Percentiles rank a stretch among this genome's conserved stretches.
phyloP scores from a whole-genome alignment of 1,284 basidiomycete genomes.

The Tranzscheliella williamsii region DNA sequence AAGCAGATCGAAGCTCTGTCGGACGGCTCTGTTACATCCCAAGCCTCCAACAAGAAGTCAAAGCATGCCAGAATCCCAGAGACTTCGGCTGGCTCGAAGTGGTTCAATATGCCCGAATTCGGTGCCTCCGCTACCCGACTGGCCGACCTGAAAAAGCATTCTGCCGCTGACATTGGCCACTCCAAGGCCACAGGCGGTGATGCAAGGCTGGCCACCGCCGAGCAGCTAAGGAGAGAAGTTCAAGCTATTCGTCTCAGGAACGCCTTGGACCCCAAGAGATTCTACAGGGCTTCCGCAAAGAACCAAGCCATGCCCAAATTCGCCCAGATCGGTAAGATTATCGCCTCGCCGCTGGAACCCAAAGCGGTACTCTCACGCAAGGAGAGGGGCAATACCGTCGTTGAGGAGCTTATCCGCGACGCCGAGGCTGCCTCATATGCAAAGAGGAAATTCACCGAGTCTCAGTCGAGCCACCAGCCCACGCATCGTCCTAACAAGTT shows the following conservation, averaged over 20 bases:
- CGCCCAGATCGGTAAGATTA: slow-evolving; percentile 88
- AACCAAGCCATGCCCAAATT: slow-evolving; percentile 67
- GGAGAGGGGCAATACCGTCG: slow-evolving; percentile 76
- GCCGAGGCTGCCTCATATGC: slow-evolving; percentile 82
- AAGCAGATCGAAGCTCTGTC: slow-evolving; percentile 32
- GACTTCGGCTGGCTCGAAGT: slow-evolving; percentile 73
- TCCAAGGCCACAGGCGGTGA: slow-evolving; percentile 41
- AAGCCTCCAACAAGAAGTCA: slow-evolving; percentile 17
- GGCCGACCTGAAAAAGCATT: slow-evolving; percentile 22
- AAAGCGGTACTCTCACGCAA: slow-evolving; percentile 72
- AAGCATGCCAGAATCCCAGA: slow-evolving; percentile 26
- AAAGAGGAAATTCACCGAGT: slow-evolving; percentile 87
- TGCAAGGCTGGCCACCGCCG: slow-evolving; percentile 57
- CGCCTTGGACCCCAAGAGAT: slow-evolving; percentile 92
- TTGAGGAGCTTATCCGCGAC: slow-evolving; percentile 86
- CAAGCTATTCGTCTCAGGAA: slow-evolving; percentile 88
- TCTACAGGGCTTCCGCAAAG: slow-evolving; percentile 84
- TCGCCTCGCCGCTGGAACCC: slow-evolving; percentile 78
- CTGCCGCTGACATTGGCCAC: slow-evolving; percentile 30
- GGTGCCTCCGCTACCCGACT: slow-evolving; percentile 24
- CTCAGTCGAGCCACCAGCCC: neutral
- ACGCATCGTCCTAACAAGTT: neutral
- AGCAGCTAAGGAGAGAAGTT: slow-evolving; percentile 80
- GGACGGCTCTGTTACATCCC: slow-evolving; percentile 3
- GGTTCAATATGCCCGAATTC: slow-evolving; percentile 90